These are phyloP conservation scores for Pulveroboletus sp. DNA, from an alignment of 768 basidiomycete genomes.

Conservation along the genomic window DNA sequence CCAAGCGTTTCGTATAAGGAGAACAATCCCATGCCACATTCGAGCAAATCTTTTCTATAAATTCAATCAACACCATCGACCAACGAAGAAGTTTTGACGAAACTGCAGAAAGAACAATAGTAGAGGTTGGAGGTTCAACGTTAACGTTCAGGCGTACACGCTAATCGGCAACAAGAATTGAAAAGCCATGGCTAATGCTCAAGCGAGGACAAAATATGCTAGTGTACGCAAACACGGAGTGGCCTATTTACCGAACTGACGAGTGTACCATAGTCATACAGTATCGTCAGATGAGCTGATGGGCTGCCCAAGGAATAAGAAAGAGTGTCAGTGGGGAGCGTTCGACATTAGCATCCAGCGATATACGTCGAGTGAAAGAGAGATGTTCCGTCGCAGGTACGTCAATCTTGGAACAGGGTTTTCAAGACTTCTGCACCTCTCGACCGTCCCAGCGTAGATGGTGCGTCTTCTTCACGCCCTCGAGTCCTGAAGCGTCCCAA, in stretches of 20 bases:
- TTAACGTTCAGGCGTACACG: background rate
- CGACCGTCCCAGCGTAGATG: conserved; percentile 28
- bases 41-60: conserved; percentile 7
- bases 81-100: background rate
- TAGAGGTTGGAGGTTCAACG: background rate
- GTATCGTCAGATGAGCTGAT: conserved; percentile 8
- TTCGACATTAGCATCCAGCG: background rate
- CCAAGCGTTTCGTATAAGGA: conserved; percentile 3
- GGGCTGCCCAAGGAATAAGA: conserved; percentile 6
- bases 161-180: background rate
- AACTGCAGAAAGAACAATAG: background rate
- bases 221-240: conserved; percentile 6
- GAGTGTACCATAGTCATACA: conserved; percentile 7
- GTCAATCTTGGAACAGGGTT: conserved; percentile 5
- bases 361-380: background rate
- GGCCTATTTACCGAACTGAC: conserved; percentile 2
- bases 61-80: conserved; percentile 6
- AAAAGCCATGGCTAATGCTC: background rate
- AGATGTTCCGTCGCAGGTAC: background rate
- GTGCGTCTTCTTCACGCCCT: conserved; percentile 17
- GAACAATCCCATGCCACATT: too few relatives aligned
- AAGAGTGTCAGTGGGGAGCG: background rate
- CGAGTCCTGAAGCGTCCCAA: conserved; percentile 2
- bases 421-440: conserved; percentile 19
- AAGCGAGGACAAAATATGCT: background rate